Conservation (phyloP, 176 grass and related monocot genomes). For the Hordeum marinum region DNA sequence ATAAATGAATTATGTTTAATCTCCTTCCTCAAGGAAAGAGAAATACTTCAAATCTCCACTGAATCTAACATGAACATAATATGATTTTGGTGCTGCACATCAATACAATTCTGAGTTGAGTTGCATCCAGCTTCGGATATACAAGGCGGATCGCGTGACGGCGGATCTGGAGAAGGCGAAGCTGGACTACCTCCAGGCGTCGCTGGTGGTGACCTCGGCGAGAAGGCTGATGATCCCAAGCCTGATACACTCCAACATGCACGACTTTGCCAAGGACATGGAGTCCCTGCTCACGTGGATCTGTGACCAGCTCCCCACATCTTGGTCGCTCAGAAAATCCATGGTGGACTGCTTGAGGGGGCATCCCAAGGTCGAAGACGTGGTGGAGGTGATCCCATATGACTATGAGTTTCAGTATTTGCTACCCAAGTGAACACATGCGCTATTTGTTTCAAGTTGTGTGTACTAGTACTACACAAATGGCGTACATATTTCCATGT, state of each 20-base stretch:
- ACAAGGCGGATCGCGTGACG: constrained; percentile 54
- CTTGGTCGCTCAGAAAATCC: constrained; percentile 83
- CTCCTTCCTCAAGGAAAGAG: background rate
- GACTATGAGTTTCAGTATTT: constrained; percentile 85
- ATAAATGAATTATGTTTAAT: background rate
- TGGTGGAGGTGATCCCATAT: constrained; percentile 47
- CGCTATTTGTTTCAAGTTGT: background rate
- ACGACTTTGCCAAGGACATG: constrained; percentile 62
- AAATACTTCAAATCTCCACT: background rate
- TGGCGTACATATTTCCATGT: background rate
- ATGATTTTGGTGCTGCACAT: background rate
- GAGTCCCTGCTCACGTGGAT: constrained; percentile 63
- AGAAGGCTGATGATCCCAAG: constrained; percentile 64
- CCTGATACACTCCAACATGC: constrained; percentile 64
- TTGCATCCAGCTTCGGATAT: constrained; percentile 56
- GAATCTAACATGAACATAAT: background rate
- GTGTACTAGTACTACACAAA: background rate
- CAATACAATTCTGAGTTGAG: background rate
- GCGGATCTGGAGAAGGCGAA: constrained; percentile 78
- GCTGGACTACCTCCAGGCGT: constrained; percentile 84
- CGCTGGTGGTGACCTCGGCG: constrained; percentile 59
- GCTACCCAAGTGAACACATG: constrained; percentile 43
- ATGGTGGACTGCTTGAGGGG: constrained; percentile 71
- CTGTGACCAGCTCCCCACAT: constrained; percentile 81
- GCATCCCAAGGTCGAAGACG: constrained; percentile 21